Base-by-base conservation (phyloP, 352 stramenopile genomes). In the Pythium oligandrum region DNA sequence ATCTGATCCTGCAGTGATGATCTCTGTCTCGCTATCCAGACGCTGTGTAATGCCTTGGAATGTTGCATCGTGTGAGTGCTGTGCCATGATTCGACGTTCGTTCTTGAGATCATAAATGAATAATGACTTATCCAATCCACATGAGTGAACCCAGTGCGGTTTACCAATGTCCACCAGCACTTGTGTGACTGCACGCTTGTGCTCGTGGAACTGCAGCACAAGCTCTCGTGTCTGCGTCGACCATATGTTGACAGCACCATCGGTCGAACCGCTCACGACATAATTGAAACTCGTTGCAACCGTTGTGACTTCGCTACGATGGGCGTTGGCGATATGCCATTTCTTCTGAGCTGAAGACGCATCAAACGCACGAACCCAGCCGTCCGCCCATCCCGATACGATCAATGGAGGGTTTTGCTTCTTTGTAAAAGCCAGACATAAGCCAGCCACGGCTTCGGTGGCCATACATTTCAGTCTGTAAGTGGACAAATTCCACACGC, bases 101-200 rank as follows among this genome's bases (percentile, higher is more conserved):
- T 63, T 89, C 48, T 89, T 87, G 46, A 98, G 73, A 55, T 98
- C 90, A 71, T 96, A 97, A 37, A 93, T 95, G 66, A 98, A 92
- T 7, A 97, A 70, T 26, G 84, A 74, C 42, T 88, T 85, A 66
- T 97, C 91, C 1, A 78, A 63, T 0, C 85, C 85, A 36, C 79
- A 91, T 48, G 81, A 96, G 61, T 98, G 88, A 39, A 98, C 66
- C 48, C 88, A 74, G 63, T 96, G 80, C 2, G 84, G 83, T 40
- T 81, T 73, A 33, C 66, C 59, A 9, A 91, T 48, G 52, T 97
- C 90, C 4, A 96, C 69, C 0, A 93, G 62, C 36, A 97, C 77
- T 30, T 84, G 70, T 4, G 74, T 75, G 30, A 97, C 89, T 38
- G 59, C 71, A 31, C 83, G 81, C 62, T 88, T 87, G 70, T 97